Percentiles rank a stretch among this genome's conserved stretches.
Evolutionary conservation across 1,139 yeast genomes (phyloP).

Genomic region (Pichia sp.): DNA sequence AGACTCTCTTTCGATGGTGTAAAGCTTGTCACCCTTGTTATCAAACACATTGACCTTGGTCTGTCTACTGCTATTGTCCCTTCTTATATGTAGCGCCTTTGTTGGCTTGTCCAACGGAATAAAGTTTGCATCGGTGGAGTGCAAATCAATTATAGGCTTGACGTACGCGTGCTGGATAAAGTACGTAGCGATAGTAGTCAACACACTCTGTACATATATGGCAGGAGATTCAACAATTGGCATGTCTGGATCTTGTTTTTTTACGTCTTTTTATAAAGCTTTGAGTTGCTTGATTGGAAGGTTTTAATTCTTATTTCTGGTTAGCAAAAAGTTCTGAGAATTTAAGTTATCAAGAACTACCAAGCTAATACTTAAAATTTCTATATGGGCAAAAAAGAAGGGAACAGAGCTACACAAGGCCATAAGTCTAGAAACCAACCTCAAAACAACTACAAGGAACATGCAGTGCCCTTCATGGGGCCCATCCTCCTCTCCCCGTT

Average conservation of each 20-base stretch:
- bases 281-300: not conserved
- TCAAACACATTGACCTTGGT: constrained; percentile 48
- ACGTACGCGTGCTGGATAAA: constrained; percentile 39
- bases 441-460: not conserved
- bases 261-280: not conserved
- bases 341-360: not conserved
- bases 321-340: not conserved
- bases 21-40: constrained; percentile 39
- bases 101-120: constrained; percentile 40
- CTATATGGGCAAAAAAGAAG: not conserved
- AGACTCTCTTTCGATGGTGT: constrained; percentile 50
- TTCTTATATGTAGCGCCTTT: constrained; percentile 42
- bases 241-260: constrained; percentile 20
- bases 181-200: constrained; percentile 38
- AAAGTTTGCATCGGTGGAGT: constrained; percentile 37
- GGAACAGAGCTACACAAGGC: not conserved
- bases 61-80: constrained; percentile 45
- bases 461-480: not conserved
- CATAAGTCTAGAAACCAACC: not conserved
- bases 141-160: constrained; percentile 36
- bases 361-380: not conserved
- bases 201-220: constrained; percentile 39
- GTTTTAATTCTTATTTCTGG: not conserved
- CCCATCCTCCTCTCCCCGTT: not conserved
- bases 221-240: constrained; percentile 43